phyloP scores from a whole-genome alignment of 2,329 filamentous ascomycete species.

The Metarhizium robertsii region DNA sequence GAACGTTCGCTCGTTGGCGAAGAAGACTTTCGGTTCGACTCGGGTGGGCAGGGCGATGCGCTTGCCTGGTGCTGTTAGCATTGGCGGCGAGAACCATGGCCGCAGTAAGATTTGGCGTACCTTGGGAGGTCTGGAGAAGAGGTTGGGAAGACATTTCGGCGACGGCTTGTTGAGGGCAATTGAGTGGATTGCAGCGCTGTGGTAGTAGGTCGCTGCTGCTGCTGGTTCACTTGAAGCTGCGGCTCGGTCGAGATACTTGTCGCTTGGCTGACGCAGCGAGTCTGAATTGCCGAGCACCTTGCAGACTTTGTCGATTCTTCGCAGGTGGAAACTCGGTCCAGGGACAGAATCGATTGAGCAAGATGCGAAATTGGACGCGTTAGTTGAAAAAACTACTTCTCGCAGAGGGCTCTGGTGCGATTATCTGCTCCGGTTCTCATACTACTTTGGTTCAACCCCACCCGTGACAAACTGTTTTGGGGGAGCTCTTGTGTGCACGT shows the following conservation, averaged over 20 bases:
- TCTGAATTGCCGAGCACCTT: background rate
- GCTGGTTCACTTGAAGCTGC: background rate
- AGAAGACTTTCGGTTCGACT: constrained; percentile 99
- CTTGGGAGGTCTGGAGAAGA: constrained; percentile 86
- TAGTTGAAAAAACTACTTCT: background rate
- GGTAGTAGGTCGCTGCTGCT: background rate
- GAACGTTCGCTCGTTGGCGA: constrained; percentile 98
- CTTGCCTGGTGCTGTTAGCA: constrained; percentile 59
- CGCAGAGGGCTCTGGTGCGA: background rate
- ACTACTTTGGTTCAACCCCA: background rate
- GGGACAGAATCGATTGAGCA: background rate
- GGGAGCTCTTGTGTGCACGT: constrained; percentile 18
- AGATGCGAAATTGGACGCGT: background rate
- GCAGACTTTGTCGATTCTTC: background rate
- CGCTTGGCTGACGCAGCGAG: background rate
- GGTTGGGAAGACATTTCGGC: constrained; percentile 85
- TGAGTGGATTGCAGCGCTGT: background rate
- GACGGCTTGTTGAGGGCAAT: background rate
- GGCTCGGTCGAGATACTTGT: background rate
- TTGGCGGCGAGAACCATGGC: constrained; percentile 13
- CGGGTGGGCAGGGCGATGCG: constrained; percentile 95
- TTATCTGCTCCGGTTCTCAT: background rate
- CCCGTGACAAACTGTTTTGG: constrained; percentile 1
- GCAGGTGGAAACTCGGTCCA: background rate
- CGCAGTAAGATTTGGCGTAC: constrained; percentile 37